Conservation (phyloP, 2,329 filamentous ascomycete species). For the Lachnellula occidentalis region DNA sequence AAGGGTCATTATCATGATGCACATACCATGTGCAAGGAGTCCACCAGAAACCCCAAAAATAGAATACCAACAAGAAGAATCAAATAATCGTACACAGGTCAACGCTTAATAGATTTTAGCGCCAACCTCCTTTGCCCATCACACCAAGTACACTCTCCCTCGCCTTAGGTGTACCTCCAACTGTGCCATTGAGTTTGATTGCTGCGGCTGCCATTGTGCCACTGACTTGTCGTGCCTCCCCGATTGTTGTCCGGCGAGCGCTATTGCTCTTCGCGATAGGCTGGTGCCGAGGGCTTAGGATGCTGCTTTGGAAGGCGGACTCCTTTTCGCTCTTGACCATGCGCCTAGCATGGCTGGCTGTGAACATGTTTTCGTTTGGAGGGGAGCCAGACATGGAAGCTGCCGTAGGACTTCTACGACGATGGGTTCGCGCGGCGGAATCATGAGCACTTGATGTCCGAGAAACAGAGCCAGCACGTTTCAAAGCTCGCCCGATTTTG, state of each 20-base stretch:
- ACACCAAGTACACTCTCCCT: slow-evolving; percentile 27
- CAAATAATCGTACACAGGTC: background rate
- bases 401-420: slow-evolving; percentile 34
- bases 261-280: slow-evolving; percentile 47
- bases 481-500: slow-evolving; percentile 29
- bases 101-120: slow-evolving; percentile 2
- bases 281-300: slow-evolving; percentile 55
- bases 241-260: slow-evolving; percentile 28
- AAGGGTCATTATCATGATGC: slow-evolving; percentile 22
- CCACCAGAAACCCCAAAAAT: background rate
- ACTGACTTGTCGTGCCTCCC: slow-evolving; percentile 24
- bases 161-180: slow-evolving; percentile 21
- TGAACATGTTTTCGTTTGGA: slow-evolving; percentile 57
- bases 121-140: slow-evolving; percentile 29
- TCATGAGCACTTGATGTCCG: slow-evolving; percentile 26
- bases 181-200: slow-evolving; percentile 20
- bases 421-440: slow-evolving; percentile 18
- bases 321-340: slow-evolving; percentile 60
- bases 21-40: slow-evolving; percentile 12
- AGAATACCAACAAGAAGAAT: slow-evolving; percentile 8
- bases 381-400: slow-evolving; percentile 47
- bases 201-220: slow-evolving; percentile 17
- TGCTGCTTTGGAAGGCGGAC: slow-evolving; percentile 47
- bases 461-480: slow-evolving; percentile 26
- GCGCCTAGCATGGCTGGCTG: slow-evolving; percentile 58